Base-by-base conservation (phyloP, 371 early-diverging fungal genomes). In the Choanephora cucurbitarum region DNA sequence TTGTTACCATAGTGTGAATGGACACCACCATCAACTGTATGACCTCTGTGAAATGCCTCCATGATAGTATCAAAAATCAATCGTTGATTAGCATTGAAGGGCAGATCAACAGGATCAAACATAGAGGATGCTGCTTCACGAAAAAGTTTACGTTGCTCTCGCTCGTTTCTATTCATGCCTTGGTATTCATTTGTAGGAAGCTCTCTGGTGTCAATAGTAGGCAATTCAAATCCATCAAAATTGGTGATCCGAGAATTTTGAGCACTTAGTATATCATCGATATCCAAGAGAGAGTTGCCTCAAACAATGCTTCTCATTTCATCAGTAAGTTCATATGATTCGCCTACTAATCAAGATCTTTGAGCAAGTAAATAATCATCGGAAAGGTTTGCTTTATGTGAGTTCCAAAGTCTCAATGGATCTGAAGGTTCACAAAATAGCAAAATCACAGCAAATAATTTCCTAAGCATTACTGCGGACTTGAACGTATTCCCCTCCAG, bases 401-500 rank as follows among this genome's bases (percentile, higher is more conserved):
- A 19, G 3, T 7, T 17, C 41, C 40, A 66, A 8, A 66, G 33
- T 13, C 6, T 24, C 5, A 18, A n/a, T 28, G 62, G 62, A 5
- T 47, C 7, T 5, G 58, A 19, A n/a, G n/a, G n/a, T n/a, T n/a
- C n/a, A n/a, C n/a, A n/a, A n/a, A n/a, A n/a, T n/a, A n/a, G 15
- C 6, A 57, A n/a, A 9, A 56, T 49, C 21, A 34, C 34, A 4
- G 54, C 57, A 58, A 66, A 70, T 15, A 70, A 57, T 31, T 37
- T 40, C 6, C 64, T 44, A 4, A 70, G 24, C 17, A 15, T 9
- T 1, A 1, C 0, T 3, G 62, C 54, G 4, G 21, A 33, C 32
- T 64, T 52, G n/a, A 15, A 44, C 0, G 34, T 4, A 0, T 7
- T 44, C 11, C 59, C 66, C 47, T 70, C 71, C 2, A 28, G 13